Conservation (phyloP, 139 green algal species). For the Desmodesmus armatus region DNA sequence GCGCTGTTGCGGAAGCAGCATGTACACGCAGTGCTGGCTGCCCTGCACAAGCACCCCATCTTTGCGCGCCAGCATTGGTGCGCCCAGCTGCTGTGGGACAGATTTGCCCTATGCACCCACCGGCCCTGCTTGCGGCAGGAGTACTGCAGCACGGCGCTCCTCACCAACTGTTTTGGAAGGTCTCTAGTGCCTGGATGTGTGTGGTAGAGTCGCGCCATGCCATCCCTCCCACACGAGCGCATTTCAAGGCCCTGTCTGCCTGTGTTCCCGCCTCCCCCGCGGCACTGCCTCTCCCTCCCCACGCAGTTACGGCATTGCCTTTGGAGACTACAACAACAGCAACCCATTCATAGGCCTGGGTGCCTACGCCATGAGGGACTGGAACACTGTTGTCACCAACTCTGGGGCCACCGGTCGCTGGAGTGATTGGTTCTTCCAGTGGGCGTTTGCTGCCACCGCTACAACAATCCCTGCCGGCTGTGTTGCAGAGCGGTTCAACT, state of each 20-base stretch:
- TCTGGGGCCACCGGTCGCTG: constrained; percentile 41
- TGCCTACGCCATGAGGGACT: constrained; percentile 58
- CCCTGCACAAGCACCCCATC: no score
- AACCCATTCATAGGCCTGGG: constrained; percentile 76
- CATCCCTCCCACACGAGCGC: neutral
- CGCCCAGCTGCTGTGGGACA: no score
- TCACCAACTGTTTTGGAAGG: no score
- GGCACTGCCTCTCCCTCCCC: neutral
- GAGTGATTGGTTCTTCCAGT: constrained; percentile 79
- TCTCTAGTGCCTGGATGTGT: neutral
- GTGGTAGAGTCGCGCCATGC: neutral
- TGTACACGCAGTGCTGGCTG: no score
- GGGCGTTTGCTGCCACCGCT: constrained; percentile 78
- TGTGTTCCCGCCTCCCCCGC: neutral
- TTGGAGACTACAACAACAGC: constrained; percentile 55
- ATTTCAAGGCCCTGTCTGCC: neutral
- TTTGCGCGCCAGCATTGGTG: no score
- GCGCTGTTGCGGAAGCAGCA: neutral
- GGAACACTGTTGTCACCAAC: neutral
- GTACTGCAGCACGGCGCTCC: neutral
- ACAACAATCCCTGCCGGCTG: constrained; percentile 77
- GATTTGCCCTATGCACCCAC: no score
- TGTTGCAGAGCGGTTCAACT: constrained; percentile 81
- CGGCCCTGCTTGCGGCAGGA: neutral
- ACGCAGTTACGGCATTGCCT: constrained; percentile 76